These are phyloP conservation scores for Acanthamoeba castellanii DNA, from an alignment of 208 protist genomes.

Conservation along the genomic window DNA sequence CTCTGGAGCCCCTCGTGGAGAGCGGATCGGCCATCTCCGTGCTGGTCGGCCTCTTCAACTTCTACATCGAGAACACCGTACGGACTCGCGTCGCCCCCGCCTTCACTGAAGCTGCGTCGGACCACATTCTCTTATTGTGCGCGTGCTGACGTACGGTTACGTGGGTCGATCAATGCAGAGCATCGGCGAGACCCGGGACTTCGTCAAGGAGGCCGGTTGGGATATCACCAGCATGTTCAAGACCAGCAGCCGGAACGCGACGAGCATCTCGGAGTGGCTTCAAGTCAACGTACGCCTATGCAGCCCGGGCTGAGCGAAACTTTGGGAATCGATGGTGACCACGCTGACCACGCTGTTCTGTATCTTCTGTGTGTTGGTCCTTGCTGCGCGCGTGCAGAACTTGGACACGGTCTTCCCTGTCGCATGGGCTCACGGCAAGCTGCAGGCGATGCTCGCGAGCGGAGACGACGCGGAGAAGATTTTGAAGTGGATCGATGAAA, in stretches of 20 bases:
- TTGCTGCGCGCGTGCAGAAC: neutral
- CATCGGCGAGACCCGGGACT: constrained; percentile 23
- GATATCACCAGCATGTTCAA: constrained; percentile 42
- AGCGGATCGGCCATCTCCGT: neutral
- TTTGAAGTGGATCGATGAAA: constrained; percentile 5
- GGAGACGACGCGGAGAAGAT: neutral
- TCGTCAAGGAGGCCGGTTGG: neutral
- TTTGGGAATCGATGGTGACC: neutral
- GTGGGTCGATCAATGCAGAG: neutral
- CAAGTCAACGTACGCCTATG: constrained; percentile 6
- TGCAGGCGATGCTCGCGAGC: neutral
- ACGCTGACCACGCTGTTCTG: too few species aligned
- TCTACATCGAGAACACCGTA: constrained; percentile 40
- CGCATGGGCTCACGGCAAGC: neutral
- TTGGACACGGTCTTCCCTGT: constrained; percentile 25
- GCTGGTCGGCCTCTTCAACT: constrained; percentile 11
- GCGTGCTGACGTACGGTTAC: neutral
- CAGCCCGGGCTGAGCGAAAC: too few species aligned
- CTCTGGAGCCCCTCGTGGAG: neutral
- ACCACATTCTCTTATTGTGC: neutral
- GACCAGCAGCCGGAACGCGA: neutral
- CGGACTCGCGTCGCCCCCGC: neutral
- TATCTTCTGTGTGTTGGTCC: too few species aligned
- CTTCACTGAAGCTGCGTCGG: neutral
- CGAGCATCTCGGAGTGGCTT: neutral